These are phyloP conservation scores for Symbiodinium natans DNA, from an alignment of 73 alveolate genomes.

Conservation along the genomic window DNA sequence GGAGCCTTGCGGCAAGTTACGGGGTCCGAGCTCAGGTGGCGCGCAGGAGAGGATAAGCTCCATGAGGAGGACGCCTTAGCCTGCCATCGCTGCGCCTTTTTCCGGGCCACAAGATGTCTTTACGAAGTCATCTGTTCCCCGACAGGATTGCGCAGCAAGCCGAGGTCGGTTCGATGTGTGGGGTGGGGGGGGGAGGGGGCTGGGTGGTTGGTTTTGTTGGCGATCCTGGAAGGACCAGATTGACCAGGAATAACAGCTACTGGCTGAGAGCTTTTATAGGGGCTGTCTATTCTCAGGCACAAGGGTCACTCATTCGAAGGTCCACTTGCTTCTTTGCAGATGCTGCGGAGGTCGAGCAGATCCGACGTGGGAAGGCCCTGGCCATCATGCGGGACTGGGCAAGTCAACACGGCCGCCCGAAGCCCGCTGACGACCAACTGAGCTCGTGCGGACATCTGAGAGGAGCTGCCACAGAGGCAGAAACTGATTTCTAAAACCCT, in stretches of 20 bases:
- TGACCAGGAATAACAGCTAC: too few species aligned
- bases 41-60: neutral
- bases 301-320: too few species aligned
- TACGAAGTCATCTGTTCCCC: neutral
- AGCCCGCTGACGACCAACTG: neutral
- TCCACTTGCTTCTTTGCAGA: too few species aligned
- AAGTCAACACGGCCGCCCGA: neutral
- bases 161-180: neutral
- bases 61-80: neutral
- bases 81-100: neutral
- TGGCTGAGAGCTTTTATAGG: too few species aligned
- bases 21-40: neutral
- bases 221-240: too few species aligned
- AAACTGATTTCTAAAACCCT: too few species aligned
- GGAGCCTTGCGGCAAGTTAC: too few species aligned
- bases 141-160: neutral
- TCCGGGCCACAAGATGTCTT: neutral
- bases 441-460: neutral
- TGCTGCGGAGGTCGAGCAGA: slow-evolving; percentile 17
- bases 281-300: too few species aligned
- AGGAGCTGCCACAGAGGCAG: too few species aligned
- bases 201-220: too few species aligned
- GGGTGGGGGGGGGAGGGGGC: too few species aligned
- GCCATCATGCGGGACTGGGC: slow-evolving; percentile 24
- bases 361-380: neutral